Evolutionary conservation across 352 stramenopile genomes (phyloP).

Genomic region (Elongisporangium undulatum): DNA sequence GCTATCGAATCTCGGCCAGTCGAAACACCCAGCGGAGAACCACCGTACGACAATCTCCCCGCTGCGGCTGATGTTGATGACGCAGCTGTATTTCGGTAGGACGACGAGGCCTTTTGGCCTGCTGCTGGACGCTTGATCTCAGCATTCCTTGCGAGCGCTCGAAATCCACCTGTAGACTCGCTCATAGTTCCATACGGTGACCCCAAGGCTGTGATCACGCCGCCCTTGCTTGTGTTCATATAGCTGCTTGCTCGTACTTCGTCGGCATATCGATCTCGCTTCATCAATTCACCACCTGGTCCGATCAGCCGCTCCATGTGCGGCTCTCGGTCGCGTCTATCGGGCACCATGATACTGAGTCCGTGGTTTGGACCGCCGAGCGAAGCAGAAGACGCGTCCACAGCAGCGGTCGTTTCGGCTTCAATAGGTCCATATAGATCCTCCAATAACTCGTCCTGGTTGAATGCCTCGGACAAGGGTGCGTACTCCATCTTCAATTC

Average conservation of each 20-base stretch:
- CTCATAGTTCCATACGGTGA: conserved; percentile 1
- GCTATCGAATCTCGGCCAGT: not conserved
- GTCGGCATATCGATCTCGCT: conserved; percentile 22
- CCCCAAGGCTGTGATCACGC: conserved; percentile 5
- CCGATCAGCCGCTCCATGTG: conserved; percentile 39
- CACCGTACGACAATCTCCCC: not conserved
- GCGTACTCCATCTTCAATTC: conserved; percentile 76
- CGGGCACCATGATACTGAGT: not conserved
- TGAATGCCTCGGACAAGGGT: conserved; percentile 50
- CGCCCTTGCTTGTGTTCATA: conserved; percentile 4
- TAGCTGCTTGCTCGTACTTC: not conserved
- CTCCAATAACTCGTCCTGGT: conserved; percentile 59
- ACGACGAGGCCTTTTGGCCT: not conserved
- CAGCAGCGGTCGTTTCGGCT: not conserved
- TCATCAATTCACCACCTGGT: conserved; percentile 25
- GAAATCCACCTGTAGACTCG: not conserved
- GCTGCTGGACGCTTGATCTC: not conserved
- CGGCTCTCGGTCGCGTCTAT: conserved; percentile 17
- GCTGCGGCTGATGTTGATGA: not conserved
- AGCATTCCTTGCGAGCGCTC: not conserved
- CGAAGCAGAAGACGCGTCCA: not conserved
- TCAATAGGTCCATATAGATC: conserved; percentile 68
- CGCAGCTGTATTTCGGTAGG: not conserved
- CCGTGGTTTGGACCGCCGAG: not conserved
- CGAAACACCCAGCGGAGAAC: not conserved